Evolutionary conservation across 1,139 yeast genomes (phyloP).

Genomic region (Yamadazyma spencermartinsiae): DNA sequence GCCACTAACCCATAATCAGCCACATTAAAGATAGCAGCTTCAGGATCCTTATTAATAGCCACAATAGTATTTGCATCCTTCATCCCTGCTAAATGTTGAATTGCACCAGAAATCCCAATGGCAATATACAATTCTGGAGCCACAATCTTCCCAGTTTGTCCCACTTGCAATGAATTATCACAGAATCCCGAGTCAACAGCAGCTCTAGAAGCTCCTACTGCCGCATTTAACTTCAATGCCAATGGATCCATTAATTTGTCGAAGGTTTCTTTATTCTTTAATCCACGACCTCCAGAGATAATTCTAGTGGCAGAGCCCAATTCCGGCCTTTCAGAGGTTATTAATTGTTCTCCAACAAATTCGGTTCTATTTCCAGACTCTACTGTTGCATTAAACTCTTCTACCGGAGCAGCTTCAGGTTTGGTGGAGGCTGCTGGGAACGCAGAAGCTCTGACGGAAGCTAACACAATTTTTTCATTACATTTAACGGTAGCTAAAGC

Average conservation of each 20-base stretch:
- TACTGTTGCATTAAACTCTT: constrained; percentile 41
- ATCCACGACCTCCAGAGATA: constrained; percentile 93
- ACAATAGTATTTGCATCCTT: constrained; percentile 92
- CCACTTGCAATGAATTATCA: constrained; percentile 96
- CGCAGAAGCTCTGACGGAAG: constrained; percentile 84
- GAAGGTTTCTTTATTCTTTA: constrained; percentile 86
- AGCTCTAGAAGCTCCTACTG: constrained; percentile 97
- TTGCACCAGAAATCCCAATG: constrained; percentile 94
- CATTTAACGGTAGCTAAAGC: constrained; percentile 82
- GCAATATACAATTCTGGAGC: constrained; percentile 96
- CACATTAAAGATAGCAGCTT: constrained; percentile 88
- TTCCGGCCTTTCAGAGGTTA: constrained; percentile 87
- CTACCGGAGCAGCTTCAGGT: constrained; percentile 46
- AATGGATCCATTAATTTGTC: constrained; percentile 77
- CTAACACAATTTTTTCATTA: constrained; percentile 61
- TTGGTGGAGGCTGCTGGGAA: constrained; percentile 59
- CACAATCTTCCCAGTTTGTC: constrained; percentile 97
- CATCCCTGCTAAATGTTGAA: constrained; percentile 98
- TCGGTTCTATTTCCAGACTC: constrained; percentile 42
- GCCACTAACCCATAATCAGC: constrained; percentile 92
- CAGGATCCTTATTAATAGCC: constrained; percentile 92
- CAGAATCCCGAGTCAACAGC: constrained; percentile 96
- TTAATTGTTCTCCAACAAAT: constrained; percentile 72
- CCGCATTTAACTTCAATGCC: constrained; percentile 84
- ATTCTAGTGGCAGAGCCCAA: constrained; percentile 78